Evolutionary conservation across 352 stramenopile species (phyloP), one percentile per base, ranked within the genome.

Genomic region (Peronospora tabacina): DNA sequence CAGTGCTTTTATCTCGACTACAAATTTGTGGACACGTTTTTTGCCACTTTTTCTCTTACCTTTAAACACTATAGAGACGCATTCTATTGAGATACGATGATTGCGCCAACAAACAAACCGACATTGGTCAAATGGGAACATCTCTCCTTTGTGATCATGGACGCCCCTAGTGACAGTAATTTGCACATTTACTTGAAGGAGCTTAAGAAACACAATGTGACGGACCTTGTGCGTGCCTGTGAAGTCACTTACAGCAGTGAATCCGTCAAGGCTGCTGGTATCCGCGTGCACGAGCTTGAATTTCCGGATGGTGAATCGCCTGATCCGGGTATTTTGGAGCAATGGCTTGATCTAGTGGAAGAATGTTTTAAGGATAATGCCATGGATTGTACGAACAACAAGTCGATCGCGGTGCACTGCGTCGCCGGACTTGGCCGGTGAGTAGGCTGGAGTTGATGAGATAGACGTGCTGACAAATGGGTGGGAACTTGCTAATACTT

Each of bases 91-190:
- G 41, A 58, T 30, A 75, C 35, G 46, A 90, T 91, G 81, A 91
- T 87, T 54, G 75, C 78, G 33, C 76, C 73, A 19, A 89, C 77
- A 26, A 92, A 90, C 72, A 92, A 92, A 63, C 81, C 81, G 41
- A 90, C 81, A 41, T 65, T 90, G 56, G 81, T 96, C 54, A 79
- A 90, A 63, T 90, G 77, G 69, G 76, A 91, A 55, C 70, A 93
- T 52, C 70, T 99, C 58, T 88, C 82, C 43, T 98, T 99, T 61
- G 81, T 99, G 28, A 98, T 99, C 61, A 98, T 98, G 90, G 96
- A 99, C 69, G 88, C 94, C 22, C 96, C 96, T 19, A 96, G 89
- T 49, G 82, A 98, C 63, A 82, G 73, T 54, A 98, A 98, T 66
- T 72, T 99, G 44, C 90, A 97, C 52, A 70, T 97, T 20, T 98